Percentiles rank a stretch among this genome's conserved stretches.
Conservation (phyloP, 2,329 filamentous ascomycete genomes). For the Sclerotinia borealis region DNA sequence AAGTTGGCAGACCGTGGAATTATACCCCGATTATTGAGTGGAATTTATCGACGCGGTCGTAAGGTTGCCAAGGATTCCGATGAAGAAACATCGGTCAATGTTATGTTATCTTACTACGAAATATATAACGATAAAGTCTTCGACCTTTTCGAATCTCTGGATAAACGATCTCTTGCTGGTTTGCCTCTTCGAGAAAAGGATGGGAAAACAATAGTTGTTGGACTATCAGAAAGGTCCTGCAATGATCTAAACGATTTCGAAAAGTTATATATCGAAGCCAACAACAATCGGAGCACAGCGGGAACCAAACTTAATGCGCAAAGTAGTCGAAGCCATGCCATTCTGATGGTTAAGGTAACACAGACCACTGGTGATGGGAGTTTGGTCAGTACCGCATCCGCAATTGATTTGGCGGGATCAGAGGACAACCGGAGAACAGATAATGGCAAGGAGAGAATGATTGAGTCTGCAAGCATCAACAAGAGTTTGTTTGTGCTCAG, state of each 20-base stretch:
- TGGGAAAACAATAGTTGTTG: constrained; percentile 81
- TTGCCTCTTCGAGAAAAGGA: constrained; percentile 79
- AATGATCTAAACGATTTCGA: constrained; percentile 86
- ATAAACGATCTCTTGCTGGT: constrained; percentile 70
- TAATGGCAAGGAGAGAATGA: constrained; percentile 83
- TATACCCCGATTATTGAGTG: constrained; percentile 78
- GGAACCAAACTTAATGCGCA: constrained; percentile 90
- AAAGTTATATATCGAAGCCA: constrained; percentile 81
- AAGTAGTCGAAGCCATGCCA: constrained; percentile 83
- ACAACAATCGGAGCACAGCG: constrained; percentile 82
- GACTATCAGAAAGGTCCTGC: constrained; percentile 76
- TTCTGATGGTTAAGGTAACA: constrained; percentile 82
- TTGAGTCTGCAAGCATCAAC: constrained; percentile 97
- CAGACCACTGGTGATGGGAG: constrained; percentile 64
- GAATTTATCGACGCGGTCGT: constrained; percentile 76
- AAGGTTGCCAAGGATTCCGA: constrained; percentile 77
- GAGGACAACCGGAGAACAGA: constrained; percentile 94
- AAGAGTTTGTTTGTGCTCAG: constrained; percentile 93
- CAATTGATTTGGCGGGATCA: constrained; percentile 90
- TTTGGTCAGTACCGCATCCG: constrained; percentile 77
- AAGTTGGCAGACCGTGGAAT: constrained; percentile 80
- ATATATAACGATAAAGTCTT: constrained; percentile 97
- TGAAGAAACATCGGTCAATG: constrained; percentile 63
- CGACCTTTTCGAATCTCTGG: constrained; percentile 79
- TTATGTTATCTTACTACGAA: constrained; percentile 86